phyloP scores from a whole-genome alignment of 75 land plant genomes.

The Cupressus sempervirens region DNA sequence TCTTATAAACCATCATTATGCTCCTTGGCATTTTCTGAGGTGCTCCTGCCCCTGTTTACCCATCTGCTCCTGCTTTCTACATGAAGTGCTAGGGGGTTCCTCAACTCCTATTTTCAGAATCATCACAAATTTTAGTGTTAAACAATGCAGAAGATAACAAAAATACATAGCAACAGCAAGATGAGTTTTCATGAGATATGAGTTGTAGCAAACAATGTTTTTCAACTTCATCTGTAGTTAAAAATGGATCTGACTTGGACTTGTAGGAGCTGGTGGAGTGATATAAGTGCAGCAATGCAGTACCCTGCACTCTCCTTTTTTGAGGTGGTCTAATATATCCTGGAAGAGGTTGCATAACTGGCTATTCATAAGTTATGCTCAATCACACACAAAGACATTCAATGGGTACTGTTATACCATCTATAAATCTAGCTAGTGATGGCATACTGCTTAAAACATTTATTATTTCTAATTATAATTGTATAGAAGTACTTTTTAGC shows the following conservation, averaged over 20 bases:
- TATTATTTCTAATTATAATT: not conserved
- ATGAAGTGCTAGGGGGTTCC: too few relatives aligned
- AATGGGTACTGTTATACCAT: not conserved
- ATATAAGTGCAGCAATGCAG: not conserved
- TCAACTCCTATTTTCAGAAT: too few relatives aligned
- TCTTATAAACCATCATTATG: too few relatives aligned
- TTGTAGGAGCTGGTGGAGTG: not conserved
- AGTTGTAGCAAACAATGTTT: not conserved
- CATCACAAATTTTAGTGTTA: too few relatives aligned
- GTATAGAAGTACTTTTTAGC: not conserved
- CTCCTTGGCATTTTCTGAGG: too few relatives aligned
- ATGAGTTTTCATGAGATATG: not conserved
- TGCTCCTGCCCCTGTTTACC: too few relatives aligned
- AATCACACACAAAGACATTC: not conserved
- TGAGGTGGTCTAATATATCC: not conserved
- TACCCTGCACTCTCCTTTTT: not conserved
- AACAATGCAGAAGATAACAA: not conserved
- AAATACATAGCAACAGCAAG: not conserved
- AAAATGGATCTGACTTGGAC: not conserved
- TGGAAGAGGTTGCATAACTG: not conserved
- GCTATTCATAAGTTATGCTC: not conserved
- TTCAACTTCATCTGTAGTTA: not conserved
- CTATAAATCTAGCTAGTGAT: not conserved
- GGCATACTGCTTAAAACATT: not conserved
- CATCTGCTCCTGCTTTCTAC: too few relatives aligned